phyloP scores from a whole-genome alignment of 2,329 filamentous ascomycete genomes.

The Aspergillus piperis region DNA sequence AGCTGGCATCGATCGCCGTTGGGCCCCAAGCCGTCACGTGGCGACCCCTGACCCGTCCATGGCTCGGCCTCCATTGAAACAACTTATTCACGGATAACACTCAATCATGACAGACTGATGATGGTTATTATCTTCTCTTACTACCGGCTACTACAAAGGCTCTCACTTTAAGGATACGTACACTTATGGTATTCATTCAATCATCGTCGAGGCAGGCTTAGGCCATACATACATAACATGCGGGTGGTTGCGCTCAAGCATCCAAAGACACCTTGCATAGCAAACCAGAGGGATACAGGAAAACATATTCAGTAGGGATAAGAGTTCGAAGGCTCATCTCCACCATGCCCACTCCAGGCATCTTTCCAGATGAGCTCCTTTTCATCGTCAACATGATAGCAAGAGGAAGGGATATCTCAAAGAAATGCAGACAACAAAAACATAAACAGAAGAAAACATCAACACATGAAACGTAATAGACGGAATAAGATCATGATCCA shows the following conservation, averaged over 20 bases:
- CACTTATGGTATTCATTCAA: slow-evolving; percentile 25
- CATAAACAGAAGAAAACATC: slow-evolving; percentile 9
- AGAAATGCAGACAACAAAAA: slow-evolving; percentile 6
- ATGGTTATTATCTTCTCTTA: no score
- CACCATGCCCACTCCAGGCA: neutral
- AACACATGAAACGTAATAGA: slow-evolving; percentile 15
- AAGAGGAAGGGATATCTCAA: slow-evolving; percentile 17
- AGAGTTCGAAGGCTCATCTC: neutral
- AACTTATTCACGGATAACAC: no score
- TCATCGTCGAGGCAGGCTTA: slow-evolving; percentile 20
- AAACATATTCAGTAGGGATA: neutral
- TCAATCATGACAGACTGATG: no score
- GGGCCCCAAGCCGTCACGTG: slow-evolving; percentile 33
- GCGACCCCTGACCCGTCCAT: slow-evolving; percentile 29
- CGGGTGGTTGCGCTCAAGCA: neutral
- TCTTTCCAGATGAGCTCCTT: slow-evolving; percentile 7
- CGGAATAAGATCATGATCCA: slow-evolving; percentile 16
- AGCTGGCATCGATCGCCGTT: slow-evolving; percentile 28
- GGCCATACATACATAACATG: neutral
- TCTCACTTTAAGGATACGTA: slow-evolving; percentile 4
- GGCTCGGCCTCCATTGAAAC: neutral
- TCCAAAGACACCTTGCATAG: neutral
- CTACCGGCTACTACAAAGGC: no score
- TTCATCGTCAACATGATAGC: slow-evolving; percentile 17
- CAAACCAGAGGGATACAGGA: slow-evolving; percentile 1